Percentiles rank a stretch among this genome's conserved stretches.
phyloP scores from a whole-genome alignment of 768 basidiomycete genomes.

The Fomitopsis pulvina region DNA sequence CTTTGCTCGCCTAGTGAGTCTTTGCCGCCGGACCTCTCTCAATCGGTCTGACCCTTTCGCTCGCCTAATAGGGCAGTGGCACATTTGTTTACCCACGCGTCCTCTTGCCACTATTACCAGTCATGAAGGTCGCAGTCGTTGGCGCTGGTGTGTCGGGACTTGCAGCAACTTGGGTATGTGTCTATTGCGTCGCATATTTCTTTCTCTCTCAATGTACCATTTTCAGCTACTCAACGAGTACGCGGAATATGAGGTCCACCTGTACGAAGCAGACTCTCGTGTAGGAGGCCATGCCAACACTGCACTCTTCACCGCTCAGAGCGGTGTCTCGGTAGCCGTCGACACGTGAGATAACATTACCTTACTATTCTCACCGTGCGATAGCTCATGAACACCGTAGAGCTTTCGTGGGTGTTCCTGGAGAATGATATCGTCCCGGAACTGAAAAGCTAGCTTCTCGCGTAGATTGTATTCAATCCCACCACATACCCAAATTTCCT shows the following conservation, averaged over 20 bases:
- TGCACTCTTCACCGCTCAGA: conserved; percentile 41
- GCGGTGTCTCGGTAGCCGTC: conserved; percentile 41
- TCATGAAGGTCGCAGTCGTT: conserved; percentile 52
- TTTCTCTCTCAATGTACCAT: not conserved
- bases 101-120: too few species aligned
- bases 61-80: too few species aligned
- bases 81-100: too few species aligned
- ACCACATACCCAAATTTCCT: conserved; percentile 76
- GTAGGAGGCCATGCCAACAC: conserved; percentile 79
- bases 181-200: not conserved
- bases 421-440: too few species aligned
- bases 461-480: conserved; percentile 71
- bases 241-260: conserved; percentile 67
- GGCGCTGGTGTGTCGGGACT: conserved; percentile 80
- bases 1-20: too few species aligned
- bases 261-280: conserved; percentile 62
- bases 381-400: too few species aligned
- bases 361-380: not conserved
- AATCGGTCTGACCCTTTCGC: too few species aligned
- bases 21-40: too few species aligned
- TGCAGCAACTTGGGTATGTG: conserved; percentile 62
- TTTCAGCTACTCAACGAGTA: conserved; percentile 62
- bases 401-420: too few species aligned
- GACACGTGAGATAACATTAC: conserved; percentile 50
- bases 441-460: not conserved